Evolutionary conservation across 495 filamentous ascomycete species (phyloP).

Genomic region (Achaetomiella virescens): DNA sequence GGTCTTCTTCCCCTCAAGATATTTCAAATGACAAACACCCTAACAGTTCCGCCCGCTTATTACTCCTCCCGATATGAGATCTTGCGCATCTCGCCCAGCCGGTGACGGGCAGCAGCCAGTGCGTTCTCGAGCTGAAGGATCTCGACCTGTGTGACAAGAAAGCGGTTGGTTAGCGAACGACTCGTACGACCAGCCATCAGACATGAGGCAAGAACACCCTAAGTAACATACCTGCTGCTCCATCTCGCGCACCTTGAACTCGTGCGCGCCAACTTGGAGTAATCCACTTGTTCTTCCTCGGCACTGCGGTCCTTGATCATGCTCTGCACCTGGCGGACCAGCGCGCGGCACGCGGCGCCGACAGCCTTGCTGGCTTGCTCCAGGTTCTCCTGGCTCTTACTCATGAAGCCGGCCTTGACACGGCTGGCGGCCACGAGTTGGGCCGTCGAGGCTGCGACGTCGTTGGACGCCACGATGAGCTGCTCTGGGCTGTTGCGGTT

Average conservation of each 20-base stretch:
- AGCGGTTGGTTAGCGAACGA: slow-evolving; percentile 1
- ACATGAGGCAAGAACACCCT: neutral
- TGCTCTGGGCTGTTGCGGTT: slow-evolving; percentile 90
- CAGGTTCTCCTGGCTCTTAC: slow-evolving; percentile 84
- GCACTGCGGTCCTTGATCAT: slow-evolving; percentile 83
- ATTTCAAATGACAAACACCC: neutral
- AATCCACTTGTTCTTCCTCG: slow-evolving; percentile 85
- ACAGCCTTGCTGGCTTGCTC: slow-evolving; percentile 92
- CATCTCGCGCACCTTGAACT: slow-evolving; percentile 99
- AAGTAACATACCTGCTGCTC: slow-evolving; percentile 83
- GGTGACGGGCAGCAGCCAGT: slow-evolving; percentile 69
- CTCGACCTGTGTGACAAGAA: slow-evolving; percentile 63
- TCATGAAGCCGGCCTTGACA: slow-evolving; percentile 97
- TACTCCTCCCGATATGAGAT: slow-evolving; percentile 95
- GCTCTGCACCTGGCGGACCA: slow-evolving; percentile 88
- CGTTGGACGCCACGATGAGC: slow-evolving; percentile 94
- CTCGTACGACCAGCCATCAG: too few species aligned
- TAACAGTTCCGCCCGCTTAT: slow-evolving; percentile 6
- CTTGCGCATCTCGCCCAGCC: slow-evolving; percentile 97
- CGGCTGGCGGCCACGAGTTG: slow-evolving; percentile 93
- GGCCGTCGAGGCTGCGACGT: slow-evolving; percentile 90
- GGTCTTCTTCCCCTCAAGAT: neutral
- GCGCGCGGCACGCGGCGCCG: slow-evolving; percentile 73
- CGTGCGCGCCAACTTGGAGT: slow-evolving; percentile 76
- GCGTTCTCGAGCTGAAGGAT: slow-evolving; percentile 92